These are phyloP conservation scores for Colletotrichum sp. DNA, from an alignment of 2,329 filamentous ascomycete species.

Conservation along the genomic window DNA sequence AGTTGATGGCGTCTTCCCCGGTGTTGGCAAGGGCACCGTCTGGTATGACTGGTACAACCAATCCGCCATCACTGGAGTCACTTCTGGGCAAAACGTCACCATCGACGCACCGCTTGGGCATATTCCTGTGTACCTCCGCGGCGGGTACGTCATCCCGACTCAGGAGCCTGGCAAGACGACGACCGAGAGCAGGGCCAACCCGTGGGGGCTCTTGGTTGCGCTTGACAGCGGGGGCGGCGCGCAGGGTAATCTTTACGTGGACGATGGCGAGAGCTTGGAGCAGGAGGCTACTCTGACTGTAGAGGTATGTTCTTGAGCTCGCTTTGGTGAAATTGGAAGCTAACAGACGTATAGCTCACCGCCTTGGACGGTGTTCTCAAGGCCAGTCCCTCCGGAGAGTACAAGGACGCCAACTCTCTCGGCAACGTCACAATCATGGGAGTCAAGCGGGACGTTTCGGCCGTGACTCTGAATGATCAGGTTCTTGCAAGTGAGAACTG, in stretches of 20 bases:
- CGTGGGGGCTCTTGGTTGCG: slow-evolving; percentile 72
- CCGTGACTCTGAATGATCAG: slow-evolving; percentile 59
- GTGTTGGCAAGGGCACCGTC: slow-evolving; percentile 46
- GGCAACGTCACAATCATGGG: slow-evolving; percentile 70
- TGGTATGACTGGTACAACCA: slow-evolving; percentile 88
- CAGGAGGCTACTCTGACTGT: slow-evolving; percentile 56
- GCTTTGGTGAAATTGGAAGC: background rate
- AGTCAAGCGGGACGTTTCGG: slow-evolving; percentile 41
- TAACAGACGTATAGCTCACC: slow-evolving; percentile 38
- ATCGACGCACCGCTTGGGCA: slow-evolving; percentile 37
- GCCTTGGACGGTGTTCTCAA: slow-evolving; percentile 48
- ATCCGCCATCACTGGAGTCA: slow-evolving; percentile 47
- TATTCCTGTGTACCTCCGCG: slow-evolving; percentile 75
- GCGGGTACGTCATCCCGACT: slow-evolving; percentile 69
- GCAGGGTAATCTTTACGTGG: slow-evolving; percentile 69
- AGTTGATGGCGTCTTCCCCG: slow-evolving; percentile 74
- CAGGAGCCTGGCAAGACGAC: slow-evolving; percentile 75
- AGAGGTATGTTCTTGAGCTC: slow-evolving; percentile 35
- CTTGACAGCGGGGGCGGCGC: slow-evolving; percentile 61
- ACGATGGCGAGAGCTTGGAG: slow-evolving; percentile 73
- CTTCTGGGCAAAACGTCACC: slow-evolving; percentile 38
- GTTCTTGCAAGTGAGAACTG: slow-evolving; percentile 36
- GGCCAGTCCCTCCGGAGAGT: slow-evolving; percentile 55
- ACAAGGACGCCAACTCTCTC: slow-evolving; percentile 60
- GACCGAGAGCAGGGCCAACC: slow-evolving; percentile 62